Base-by-base conservation (phyloP, 2,329 filamentous ascomycete genomes). In the Ceratocystis lukuohia region DNA sequence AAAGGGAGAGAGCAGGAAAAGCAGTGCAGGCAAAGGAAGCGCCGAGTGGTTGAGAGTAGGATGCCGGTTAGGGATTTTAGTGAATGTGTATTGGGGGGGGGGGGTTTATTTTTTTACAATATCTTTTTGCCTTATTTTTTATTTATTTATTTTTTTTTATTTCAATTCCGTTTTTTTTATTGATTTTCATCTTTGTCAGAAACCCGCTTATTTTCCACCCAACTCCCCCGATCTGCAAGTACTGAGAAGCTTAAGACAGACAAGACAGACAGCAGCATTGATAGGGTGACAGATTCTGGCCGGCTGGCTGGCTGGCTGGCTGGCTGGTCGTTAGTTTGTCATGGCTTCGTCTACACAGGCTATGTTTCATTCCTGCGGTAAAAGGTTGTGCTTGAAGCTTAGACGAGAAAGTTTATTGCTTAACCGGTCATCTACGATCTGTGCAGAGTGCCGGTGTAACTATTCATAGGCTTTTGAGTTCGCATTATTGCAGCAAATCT, bases 401-500 rank as follows among this genome's bases (percentile, higher is more conserved):
- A 25, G 48, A 53, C 48, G 20, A 53, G 20, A 53, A 53, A 53
- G 48, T 53, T 53, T 59, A 59, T 59, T 59, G 53, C 8, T 37
- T 17, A n/a, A 41, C 53, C 15, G 25, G 53, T 10, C 25, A 59
- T 59, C 25, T 59, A 30, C 28, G 7, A 59, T 37, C 20, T 53
- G 48, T 53, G 12, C 22, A 25, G n/a, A 15, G 50, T 56, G 50
- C 25, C 37, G 7, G 7, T 59, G 53, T 59, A 59, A 59, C 53
- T 59, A 33, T 33, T 53, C 48, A 28, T 53, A 50, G 53, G 15
- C 53, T 33, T n/a, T 57, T 59, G 53, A 30, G 53, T 59, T 30
- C 33, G 25, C 10, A 8, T 59, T 37, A 8, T 59, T 20, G 53
- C 1, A 20, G 22, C 20, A 15, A 53, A 41, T 10, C 10, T 41